A percentile compares a stretch with the other conserved stretches of the same genome.
These are phyloP conservation scores for Iris macrosiphon DNA, from an alignment of 106 monocot genomes.

Conservation along the genomic window DNA sequence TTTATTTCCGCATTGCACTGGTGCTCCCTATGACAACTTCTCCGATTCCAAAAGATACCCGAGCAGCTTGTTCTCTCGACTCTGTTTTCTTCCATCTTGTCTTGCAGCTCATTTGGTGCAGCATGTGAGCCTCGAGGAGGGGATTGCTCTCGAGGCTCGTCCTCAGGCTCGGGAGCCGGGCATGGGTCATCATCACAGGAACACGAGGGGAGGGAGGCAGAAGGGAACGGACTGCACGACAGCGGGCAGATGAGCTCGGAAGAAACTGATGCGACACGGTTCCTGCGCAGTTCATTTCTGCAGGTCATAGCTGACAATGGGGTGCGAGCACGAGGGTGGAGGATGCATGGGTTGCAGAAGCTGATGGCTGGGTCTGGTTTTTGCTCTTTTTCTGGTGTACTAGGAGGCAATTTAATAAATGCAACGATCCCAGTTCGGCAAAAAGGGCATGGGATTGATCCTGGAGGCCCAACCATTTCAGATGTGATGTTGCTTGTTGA, in stretches of 20 bases:
- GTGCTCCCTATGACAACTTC: conserved; percentile 88
- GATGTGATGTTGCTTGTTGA: conserved; percentile 48
- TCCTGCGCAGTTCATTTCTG: conserved; percentile 31
- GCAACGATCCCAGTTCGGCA: conserved; percentile 78
- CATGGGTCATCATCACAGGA: conserved; percentile 40
- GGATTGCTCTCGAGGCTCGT: conserved; percentile 30
- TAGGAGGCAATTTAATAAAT: conserved; percentile 42
- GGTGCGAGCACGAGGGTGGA: conserved; percentile 23
- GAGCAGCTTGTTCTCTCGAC: conserved; percentile 69
- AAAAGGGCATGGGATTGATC: conserved; percentile 88
- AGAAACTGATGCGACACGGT: conserved; percentile 30
- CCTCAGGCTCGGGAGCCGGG: conserved; percentile 21
- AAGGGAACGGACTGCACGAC: conserved; percentile 75
- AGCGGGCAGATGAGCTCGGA: conserved; percentile 62
- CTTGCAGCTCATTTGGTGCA: conserved; percentile 13
- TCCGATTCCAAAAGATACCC: conserved; percentile 64
- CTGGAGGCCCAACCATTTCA: conserved; percentile 48
- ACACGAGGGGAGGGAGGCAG: conserved; percentile 39
- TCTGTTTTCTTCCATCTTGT: conserved; percentile 37
- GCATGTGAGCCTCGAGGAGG: conserved; percentile 28
- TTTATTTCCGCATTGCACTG: conserved; percentile 91
- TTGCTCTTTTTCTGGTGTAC: conserved; percentile 30
- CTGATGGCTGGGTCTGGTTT: conserved; percentile 43
- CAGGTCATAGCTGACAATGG: conserved; percentile 2
- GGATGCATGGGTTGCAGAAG: conserved; percentile 79